Conservation (phyloP, 345 rosid species). For the Cardamine occulta region DNA sequence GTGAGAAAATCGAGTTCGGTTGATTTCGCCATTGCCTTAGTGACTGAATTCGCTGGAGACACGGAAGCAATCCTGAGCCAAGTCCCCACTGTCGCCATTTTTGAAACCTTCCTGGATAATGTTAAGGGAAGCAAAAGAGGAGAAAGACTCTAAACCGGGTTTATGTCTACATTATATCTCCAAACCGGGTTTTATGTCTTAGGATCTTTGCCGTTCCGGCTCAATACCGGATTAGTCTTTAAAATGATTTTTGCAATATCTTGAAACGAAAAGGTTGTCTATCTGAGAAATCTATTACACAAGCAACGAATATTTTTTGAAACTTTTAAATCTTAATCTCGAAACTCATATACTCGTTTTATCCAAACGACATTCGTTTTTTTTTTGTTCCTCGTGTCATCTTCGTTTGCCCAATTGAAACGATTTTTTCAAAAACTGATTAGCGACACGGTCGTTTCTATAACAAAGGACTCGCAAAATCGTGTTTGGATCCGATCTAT, state of each 20-base stretch:
- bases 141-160: background rate
- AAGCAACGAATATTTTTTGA: background rate
- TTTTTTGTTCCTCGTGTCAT: slow-evolving; percentile 22
- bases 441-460: slow-evolving; percentile 70
- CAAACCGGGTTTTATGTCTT: background rate
- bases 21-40: background rate
- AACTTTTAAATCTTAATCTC: background rate
- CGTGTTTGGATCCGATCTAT: slow-evolving; percentile 80
- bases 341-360: background rate
- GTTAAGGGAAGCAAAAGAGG: no score
- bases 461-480: slow-evolving; percentile 72
- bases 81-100: slow-evolving; percentile 13
- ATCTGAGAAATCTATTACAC: background rate
- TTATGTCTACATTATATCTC: background rate
- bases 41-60: background rate
- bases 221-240: no score
- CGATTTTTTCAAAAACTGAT: slow-evolving; percentile 66
- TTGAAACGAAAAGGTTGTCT: background rate
- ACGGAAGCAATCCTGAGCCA: slow-evolving; percentile 10
- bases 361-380: background rate
- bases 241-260: no score
- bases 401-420: slow-evolving; percentile 75
- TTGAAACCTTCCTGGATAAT: background rate
- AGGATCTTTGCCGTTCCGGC: background rate
- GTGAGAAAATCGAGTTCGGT: background rate